Conservation (phyloP, 1,284 basidiomycete species). For the Ceratobasidium sp. region DNA sequence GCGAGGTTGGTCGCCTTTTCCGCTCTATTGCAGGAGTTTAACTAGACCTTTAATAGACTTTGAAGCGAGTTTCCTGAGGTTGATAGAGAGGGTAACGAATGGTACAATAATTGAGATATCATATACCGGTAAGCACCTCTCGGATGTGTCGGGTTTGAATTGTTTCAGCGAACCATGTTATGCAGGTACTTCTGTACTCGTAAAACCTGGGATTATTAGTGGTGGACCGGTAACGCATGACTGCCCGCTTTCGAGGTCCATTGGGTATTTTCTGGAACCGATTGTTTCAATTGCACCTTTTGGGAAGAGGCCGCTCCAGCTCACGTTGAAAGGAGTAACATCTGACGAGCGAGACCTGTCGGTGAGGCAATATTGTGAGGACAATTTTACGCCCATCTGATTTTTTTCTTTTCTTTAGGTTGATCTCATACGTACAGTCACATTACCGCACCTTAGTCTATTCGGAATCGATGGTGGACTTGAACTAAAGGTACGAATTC, state of each 20-base stretch:
- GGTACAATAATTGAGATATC: slow-evolving; percentile 97
- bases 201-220: slow-evolving; percentile 92
- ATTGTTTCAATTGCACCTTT: slow-evolving; percentile 93
- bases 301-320: slow-evolving; percentile 86
- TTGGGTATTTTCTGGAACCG: slow-evolving; percentile 96
- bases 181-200: slow-evolving; percentile 88
- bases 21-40: background rate
- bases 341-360: slow-evolving; percentile 90
- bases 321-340: slow-evolving; percentile 91
- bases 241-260: slow-evolving; percentile 85
- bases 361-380: slow-evolving; percentile 60
- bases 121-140: slow-evolving; percentile 78
- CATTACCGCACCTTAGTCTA: slow-evolving; percentile 89
- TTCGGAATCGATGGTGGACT: slow-evolving; percentile 91
- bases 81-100: slow-evolving; percentile 95
- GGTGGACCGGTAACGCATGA: slow-evolving; percentile 89
- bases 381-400: background rate
- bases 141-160: slow-evolving; percentile 1
- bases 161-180: background rate
- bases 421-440: slow-evolving; percentile 92
- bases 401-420: slow-evolving; percentile 64
- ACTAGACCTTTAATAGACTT: slow-evolving; percentile 71
- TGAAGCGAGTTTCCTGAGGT: slow-evolving; percentile 90
- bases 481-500: slow-evolving; percentile 75
- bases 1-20: slow-evolving; percentile 68